Conservation (phyloP, 768 basidiomycete genomes). For the Lyophyllum decastes region DNA sequence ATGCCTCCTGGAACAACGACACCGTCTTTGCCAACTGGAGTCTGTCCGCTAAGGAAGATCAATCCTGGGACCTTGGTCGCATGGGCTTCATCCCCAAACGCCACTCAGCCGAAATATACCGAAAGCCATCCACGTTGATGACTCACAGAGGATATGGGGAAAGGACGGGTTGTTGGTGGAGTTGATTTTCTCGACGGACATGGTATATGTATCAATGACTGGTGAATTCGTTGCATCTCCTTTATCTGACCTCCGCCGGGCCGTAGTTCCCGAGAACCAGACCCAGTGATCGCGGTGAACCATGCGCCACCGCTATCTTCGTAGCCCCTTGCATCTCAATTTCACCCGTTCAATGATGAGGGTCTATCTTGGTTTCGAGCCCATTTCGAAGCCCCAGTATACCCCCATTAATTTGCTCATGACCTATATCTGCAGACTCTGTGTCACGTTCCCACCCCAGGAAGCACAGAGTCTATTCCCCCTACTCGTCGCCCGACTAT, state of each 20-base stretch:
- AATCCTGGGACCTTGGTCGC: conserved; percentile 58
- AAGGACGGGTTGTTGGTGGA: conserved; percentile 43
- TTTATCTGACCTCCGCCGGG: neutral
- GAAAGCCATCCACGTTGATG: conserved; percentile 13
- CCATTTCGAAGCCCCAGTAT: neutral
- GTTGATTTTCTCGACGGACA: conserved; percentile 59
- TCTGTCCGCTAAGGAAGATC: conserved; percentile 64
- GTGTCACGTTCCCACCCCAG: neutral
- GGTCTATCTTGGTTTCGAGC: no score
- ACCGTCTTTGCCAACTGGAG: conserved; percentile 49
- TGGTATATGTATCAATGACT: conserved; percentile 19
- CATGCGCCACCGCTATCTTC: conserved; percentile 1
- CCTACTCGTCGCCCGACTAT: neutral
- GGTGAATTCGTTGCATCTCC: neutral
- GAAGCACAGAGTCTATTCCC: neutral
- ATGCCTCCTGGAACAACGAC: conserved; percentile 56
- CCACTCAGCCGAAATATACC: neutral
- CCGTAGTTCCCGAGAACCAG: neutral
- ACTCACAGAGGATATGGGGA: conserved; percentile 52
- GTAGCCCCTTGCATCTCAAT: neutral
- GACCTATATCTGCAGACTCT: neutral
- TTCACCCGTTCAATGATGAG: no score
- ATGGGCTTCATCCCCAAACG: conserved; percentile 39
- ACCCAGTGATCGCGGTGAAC: neutral
- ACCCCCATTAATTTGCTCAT: neutral